Evolutionary conservation across 176 grass and related monocot species (phyloP).

Genomic region (Elaeis guineensis): DNA sequence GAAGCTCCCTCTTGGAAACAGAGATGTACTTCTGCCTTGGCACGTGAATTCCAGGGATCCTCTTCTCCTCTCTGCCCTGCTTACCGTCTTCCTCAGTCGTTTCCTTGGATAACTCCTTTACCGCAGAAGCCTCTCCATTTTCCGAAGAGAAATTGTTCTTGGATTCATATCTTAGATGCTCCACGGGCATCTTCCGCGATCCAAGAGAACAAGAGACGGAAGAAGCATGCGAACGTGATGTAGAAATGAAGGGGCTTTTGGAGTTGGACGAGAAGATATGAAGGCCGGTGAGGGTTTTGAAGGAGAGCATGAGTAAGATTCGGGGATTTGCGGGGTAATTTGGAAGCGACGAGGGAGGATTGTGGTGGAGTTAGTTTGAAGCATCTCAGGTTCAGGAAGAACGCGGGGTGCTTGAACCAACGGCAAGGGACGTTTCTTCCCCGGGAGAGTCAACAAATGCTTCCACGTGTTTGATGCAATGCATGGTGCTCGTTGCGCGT

Average conservation of each 20-base stretch:
- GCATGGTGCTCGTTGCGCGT: no score
- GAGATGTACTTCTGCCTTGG: constrained; percentile 83
- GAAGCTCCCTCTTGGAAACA: constrained; percentile 54
- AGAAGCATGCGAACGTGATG: not conserved
- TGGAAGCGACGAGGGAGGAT: no score
- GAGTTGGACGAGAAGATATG: not conserved
- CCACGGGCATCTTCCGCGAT: not conserved
- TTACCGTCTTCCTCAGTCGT: not conserved
- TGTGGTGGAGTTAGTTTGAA: no score
- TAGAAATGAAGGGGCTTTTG: not conserved
- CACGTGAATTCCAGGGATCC: constrained; percentile 59
- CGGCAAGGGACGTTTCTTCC: no score
- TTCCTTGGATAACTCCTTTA: not conserved
- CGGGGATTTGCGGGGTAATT: no score
- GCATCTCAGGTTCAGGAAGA: no score
- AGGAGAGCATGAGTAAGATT: no score
- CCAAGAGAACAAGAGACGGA: not conserved
- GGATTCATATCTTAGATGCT: constrained; percentile 7
- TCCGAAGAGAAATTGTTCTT: not conserved
- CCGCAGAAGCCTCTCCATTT: not conserved
- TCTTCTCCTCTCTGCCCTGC: not conserved
- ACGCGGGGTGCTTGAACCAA: no score
- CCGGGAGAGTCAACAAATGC: no score
- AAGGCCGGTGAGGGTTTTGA: not conserved
- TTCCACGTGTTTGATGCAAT: no score